These are phyloP conservation scores for Ciborinia camelliae DNA, from an alignment of 2,329 filamentous ascomycete species.

Conservation along the genomic window DNA sequence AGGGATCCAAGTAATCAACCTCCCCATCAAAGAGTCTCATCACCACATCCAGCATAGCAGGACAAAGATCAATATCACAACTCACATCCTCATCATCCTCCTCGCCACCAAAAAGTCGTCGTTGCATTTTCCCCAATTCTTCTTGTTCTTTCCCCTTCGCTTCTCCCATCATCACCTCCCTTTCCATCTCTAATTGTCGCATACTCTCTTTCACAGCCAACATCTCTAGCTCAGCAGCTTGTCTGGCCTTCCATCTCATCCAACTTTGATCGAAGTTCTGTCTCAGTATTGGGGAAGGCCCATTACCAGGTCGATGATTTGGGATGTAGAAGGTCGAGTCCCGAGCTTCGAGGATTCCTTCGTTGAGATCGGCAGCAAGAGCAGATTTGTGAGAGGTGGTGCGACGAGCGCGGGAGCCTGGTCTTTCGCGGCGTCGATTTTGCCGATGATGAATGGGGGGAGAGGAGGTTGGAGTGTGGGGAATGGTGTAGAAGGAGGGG, in stretches of 20 bases:
- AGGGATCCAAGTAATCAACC: slow-evolving; percentile 38
- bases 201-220: background rate
- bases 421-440: slow-evolving; percentile 36
- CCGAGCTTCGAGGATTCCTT: slow-evolving; percentile 32
- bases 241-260: slow-evolving; percentile 34
- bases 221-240: slow-evolving; percentile 27
- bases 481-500: background rate
- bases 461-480: background rate
- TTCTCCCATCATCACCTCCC: slow-evolving; percentile 4
- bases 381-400: slow-evolving; percentile 31
- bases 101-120: slow-evolving; percentile 35
- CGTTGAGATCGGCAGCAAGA: slow-evolving; percentile 28
- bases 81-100: slow-evolving; percentile 26
- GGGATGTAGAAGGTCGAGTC: slow-evolving; percentile 31
- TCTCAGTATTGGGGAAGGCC: slow-evolving; percentile 34
- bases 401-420: slow-evolving; percentile 35
- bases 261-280: slow-evolving; percentile 37
- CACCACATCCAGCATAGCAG: slow-evolving; percentile 36
- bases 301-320: background rate
- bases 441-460: slow-evolving; percentile 31
- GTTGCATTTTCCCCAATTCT: slow-evolving; percentile 30
- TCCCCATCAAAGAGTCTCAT: slow-evolving; percentile 34
- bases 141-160: slow-evolving; percentile 29
- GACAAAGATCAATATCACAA: slow-evolving; percentile 37
- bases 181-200: slow-evolving; percentile 2